Conservation (phyloP, 345 rosid species). For the Linum usitatissimum region DNA sequence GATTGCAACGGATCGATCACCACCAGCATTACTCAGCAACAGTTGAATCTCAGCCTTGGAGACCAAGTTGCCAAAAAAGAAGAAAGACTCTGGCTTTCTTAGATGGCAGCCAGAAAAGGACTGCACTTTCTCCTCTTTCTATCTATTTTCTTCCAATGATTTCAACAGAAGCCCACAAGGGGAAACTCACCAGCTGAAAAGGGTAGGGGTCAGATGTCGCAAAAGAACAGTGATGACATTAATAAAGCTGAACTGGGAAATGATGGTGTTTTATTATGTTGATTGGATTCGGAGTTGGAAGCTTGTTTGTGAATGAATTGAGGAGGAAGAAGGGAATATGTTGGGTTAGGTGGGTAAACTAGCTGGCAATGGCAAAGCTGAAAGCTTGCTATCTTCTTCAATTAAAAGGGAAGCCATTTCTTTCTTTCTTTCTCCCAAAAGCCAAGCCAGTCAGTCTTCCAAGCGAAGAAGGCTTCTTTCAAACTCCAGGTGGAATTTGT, state of each 20-base stretch:
- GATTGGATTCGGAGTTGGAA: background rate
- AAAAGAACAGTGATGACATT: no score
- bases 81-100: background rate
- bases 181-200: background rate
- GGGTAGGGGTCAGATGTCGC: background rate
- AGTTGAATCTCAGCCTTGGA: background rate
- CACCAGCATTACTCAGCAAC: background rate
- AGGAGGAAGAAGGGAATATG: background rate
- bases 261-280: background rate
- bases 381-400: no score
- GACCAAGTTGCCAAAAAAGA: background rate
- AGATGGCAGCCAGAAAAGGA: background rate
- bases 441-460: no score
- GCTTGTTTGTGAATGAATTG: background rate
- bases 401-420: no score
- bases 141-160: background rate
- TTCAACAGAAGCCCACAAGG: background rate
- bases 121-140: background rate
- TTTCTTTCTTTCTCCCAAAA: no score
- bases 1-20: background rate
- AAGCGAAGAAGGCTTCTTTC: no score
- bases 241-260: background rate
- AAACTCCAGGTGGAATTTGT: no score
- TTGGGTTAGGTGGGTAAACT: background rate
- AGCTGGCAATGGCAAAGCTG: no score